phyloP scores from a whole-genome alignment of 306 rosid genomes.

The Begonia loranthoides region DNA sequence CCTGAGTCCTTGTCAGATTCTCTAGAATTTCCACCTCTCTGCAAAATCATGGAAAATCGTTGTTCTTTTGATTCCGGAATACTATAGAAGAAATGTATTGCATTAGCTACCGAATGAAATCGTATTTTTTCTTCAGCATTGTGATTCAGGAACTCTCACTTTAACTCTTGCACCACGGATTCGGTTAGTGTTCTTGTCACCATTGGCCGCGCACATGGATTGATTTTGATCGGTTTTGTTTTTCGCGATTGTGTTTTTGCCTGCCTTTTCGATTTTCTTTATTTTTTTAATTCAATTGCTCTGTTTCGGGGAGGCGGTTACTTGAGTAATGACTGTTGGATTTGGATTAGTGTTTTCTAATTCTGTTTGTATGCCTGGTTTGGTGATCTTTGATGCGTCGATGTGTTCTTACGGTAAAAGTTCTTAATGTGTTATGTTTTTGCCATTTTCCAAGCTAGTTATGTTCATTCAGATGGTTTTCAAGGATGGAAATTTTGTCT shows the following conservation, averaged over 20 bases:
- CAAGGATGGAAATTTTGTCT: too few relatives aligned
- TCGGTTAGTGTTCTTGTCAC: conserved; percentile 25
- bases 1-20: conserved; percentile 26
- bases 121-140: conserved; percentile 15
- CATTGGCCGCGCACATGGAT: conserved; percentile 30
- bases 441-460: conserved; percentile 3
- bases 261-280: conserved; percentile 1
- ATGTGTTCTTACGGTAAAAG: conserved; percentile 9
- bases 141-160: conserved; percentile 20
- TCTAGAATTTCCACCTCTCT: conserved; percentile 37
- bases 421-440: conserved; percentile 9
- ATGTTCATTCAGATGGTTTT: too few relatives aligned
- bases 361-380: conserved; percentile 5
- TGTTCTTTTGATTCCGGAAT: conserved; percentile 13
- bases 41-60: conserved; percentile 16
- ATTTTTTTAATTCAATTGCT: conserved; percentile 9
- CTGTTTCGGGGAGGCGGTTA: conserved; percentile 12
- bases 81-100: conserved; percentile 4
- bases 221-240: conserved; percentile 14
- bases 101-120: conserved; percentile 36
- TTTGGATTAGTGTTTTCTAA: not conserved
- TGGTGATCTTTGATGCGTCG: conserved; percentile 9
- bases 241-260: conserved; percentile 14
- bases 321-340: conserved; percentile 6
- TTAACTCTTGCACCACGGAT: conserved; percentile 23